Percentiles rank a stretch among this genome's conserved stretches.
Evolutionary conservation across 768 basidiomycete species (phyloP).

Genomic region (Russula lepida): DNA sequence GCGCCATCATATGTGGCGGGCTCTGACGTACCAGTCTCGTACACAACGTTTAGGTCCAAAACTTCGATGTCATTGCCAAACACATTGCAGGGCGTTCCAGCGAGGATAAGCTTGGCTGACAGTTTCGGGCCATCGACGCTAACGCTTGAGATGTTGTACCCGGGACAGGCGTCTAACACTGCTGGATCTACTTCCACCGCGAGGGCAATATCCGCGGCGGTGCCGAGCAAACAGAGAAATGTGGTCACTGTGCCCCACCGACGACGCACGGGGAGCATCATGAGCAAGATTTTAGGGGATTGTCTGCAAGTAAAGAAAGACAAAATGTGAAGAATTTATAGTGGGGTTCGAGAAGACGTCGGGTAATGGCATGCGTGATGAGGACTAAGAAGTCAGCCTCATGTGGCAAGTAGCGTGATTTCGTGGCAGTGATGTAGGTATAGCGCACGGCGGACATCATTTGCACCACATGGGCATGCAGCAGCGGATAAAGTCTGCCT

Average conservation of each 20-base stretch:
- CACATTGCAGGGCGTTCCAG: conserved; percentile 46
- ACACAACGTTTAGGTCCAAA: conserved; percentile 44
- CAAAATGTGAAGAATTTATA: background rate
- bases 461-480: background rate
- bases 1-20: too few relatives aligned
- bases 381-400: background rate
- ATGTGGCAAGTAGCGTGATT: too few relatives aligned
- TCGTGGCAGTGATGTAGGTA: too few relatives aligned
- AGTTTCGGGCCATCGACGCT: conserved; percentile 32
- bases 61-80: conserved; percentile 47
- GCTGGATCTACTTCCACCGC: conserved; percentile 25
- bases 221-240: background rate
- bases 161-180: conserved; percentile 48
- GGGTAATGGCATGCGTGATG: background rate
- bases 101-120: conserved; percentile 45
- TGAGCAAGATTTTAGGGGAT: too few relatives aligned
- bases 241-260: background rate
- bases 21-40: conserved; percentile 42
- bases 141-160: conserved; percentile 46
- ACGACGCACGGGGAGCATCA: background rate
- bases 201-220: background rate
- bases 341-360: background rate
- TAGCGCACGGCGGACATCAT: background rate
- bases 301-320: too few relatives aligned
- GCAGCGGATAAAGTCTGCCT: background rate